Conservation (phyloP, 1,139 yeast species). For the Yamadazyma taylorii region DNA sequence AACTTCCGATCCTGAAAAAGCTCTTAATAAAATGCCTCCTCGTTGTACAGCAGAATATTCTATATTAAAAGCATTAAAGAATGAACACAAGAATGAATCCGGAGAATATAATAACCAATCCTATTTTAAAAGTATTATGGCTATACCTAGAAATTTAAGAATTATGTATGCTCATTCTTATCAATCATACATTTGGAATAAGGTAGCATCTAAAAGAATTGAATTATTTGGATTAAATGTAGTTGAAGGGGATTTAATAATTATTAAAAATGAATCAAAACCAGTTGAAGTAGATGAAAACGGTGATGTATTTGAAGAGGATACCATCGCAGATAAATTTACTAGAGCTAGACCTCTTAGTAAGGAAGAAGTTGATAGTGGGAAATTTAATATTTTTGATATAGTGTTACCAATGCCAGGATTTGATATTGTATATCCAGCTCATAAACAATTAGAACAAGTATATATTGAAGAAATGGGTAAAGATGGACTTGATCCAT, state of each 20-base stretch:
- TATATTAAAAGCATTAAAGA: slow-evolving; percentile 59
- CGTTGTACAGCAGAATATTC: slow-evolving; percentile 84
- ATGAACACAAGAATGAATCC: slow-evolving; percentile 42
- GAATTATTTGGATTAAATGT: slow-evolving; percentile 67
- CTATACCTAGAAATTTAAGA: slow-evolving; percentile 88
- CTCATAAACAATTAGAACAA: slow-evolving; percentile 56
- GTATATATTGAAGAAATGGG: slow-evolving; percentile 76
- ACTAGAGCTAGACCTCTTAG: slow-evolving; percentile 71
- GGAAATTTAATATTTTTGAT: slow-evolving; percentile 70
- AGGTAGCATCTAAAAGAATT: slow-evolving; percentile 77
- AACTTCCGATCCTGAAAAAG: slow-evolving; percentile 62
- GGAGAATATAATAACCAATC: slow-evolving; percentile 49
- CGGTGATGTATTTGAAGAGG: slow-evolving; percentile 58
- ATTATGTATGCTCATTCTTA: slow-evolving; percentile 97
- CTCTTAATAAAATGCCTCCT: slow-evolving; percentile 78
- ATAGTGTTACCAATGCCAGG: slow-evolving; percentile 95
- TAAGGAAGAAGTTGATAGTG: slow-evolving; percentile 63
- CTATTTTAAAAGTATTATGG: slow-evolving; percentile 79
- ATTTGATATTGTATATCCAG: slow-evolving; percentile 80
- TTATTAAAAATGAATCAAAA: slow-evolving; percentile 27
- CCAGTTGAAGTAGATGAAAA: slow-evolving; percentile 39
- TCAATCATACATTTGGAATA: slow-evolving; percentile 94
- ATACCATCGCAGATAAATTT: slow-evolving; percentile 53
- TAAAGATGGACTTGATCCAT: slow-evolving; percentile 79
- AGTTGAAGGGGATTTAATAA: slow-evolving; percentile 83